Percentiles rank a stretch among this genome's conserved stretches.
These are phyloP conservation scores for Jatropha multifida DNA, from an alignment of 441 rosid species.

Conservation along the genomic window DNA sequence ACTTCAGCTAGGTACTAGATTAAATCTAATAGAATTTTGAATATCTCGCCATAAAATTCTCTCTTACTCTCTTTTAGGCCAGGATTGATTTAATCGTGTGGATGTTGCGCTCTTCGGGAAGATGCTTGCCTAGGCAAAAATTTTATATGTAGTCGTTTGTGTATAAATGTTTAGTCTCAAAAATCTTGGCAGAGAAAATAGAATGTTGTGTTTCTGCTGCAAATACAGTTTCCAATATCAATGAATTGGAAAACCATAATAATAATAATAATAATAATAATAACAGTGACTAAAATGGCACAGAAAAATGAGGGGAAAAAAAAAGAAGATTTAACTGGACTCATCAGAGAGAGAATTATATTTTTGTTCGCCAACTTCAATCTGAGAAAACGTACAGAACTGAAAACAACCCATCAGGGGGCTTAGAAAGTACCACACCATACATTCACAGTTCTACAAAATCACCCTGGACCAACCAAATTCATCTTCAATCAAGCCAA, in stretches of 20 bases:
- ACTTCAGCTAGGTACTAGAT: neutral
- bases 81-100: neutral
- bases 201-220: neutral
- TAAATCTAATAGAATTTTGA: neutral
- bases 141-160: slow-evolving; percentile 1
- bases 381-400: neutral
- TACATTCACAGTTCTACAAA: neutral
- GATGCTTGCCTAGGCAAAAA: neutral
- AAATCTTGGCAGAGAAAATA: neutral
- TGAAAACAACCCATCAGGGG: neutral
- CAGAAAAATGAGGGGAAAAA: neutral
- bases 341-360: neutral
- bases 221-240: neutral
- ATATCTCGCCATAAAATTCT: neutral
- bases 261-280: neutral
- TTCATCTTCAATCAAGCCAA: slow-evolving; percentile 36
- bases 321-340: neutral
- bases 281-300: neutral
- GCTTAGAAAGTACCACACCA: neutral
- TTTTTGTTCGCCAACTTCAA: neutral
- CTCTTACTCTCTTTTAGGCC: neutral
- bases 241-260: neutral
- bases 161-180: neutral
- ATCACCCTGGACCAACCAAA: neutral
- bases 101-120: neutral